Evolutionary conservation across 164 flowering plant species (phyloP).

Genomic region (Hamamelis virginiana): DNA sequence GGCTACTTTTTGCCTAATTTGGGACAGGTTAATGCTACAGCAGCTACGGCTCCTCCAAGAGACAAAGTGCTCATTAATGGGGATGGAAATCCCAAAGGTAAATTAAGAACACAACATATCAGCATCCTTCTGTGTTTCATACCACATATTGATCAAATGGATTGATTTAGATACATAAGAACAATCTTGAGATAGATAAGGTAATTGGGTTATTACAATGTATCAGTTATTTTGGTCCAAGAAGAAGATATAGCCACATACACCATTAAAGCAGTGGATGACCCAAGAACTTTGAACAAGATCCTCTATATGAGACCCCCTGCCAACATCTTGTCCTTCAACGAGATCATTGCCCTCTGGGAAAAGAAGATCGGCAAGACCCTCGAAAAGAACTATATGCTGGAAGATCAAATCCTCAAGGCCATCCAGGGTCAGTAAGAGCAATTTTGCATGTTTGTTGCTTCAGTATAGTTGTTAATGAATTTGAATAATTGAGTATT

Average conservation of each 20-base stretch:
- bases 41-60: conserved; percentile 15
- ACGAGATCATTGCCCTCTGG: conserved; percentile 38
- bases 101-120: not conserved
- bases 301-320: too few relatives aligned
- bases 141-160: too few relatives aligned
- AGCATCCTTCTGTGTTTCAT: too few relatives aligned
- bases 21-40: not conserved
- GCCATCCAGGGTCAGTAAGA: conserved; percentile 36
- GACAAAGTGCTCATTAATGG: conserved; percentile 19
- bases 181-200: too few relatives aligned
- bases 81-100: conserved; percentile 28
- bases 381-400: conserved; percentile 9
- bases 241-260: too few relatives aligned
- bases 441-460: too few relatives aligned
- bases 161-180: too few relatives aligned
- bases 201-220: too few relatives aligned
- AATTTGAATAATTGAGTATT: too few relatives aligned
- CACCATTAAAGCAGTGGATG: too few relatives aligned
- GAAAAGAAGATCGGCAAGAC: conserved; percentile 40
- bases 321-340: conserved; percentile 23
- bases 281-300: too few relatives aligned
- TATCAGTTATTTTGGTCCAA: not conserved
- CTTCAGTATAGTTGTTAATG: too few relatives aligned
- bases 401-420: not conserved
- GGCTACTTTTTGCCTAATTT: conserved; percentile 13